Evolutionary conservation across 495 filamentous ascomycete species (phyloP).

Genomic region (Aspergillus olivimuriae): DNA sequence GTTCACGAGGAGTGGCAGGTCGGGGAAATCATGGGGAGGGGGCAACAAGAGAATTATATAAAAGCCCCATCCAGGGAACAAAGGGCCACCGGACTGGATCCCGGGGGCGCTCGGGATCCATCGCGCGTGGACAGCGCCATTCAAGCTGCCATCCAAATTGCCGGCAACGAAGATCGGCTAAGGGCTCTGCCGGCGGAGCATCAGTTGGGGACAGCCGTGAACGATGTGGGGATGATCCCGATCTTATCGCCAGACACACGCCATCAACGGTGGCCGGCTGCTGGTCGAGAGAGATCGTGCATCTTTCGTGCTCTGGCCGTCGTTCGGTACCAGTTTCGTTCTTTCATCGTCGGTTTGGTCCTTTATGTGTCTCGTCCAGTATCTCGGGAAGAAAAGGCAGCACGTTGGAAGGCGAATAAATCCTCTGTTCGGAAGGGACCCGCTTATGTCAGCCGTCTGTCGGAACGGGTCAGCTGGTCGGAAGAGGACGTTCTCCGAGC

Average conservation of each 20-base stretch:
- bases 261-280: conserved; percentile 1
- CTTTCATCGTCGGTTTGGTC: too few species aligned
- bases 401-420: too few species aligned
- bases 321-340: too few species aligned
- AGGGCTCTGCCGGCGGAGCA: conserved; percentile 29
- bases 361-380: too few species aligned
- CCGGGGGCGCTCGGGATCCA: conserved; percentile 29
- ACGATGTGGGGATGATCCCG: conserved; percentile 10
- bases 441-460: conserved; percentile 20
- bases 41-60: not conserved
- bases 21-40: not conserved
- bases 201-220: conserved; percentile 5
- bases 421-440: conserved; percentile 10
- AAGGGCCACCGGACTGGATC: conserved; percentile 22
- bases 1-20: not conserved
- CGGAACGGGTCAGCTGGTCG: conserved; percentile 12
- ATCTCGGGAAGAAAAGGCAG: too few species aligned
- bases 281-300: too few species aligned
- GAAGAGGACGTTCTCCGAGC: not conserved
- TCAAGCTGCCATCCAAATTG: conserved; percentile 16
- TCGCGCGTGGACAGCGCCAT: conserved; percentile 17
- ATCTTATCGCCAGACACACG: conserved; percentile 8
- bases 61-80: not conserved
- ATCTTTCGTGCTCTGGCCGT: too few species aligned
- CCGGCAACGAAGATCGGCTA: conserved; percentile 43